Conservation (phyloP, 164 flowering plant species). For the Macadamia integrifolia region DNA sequence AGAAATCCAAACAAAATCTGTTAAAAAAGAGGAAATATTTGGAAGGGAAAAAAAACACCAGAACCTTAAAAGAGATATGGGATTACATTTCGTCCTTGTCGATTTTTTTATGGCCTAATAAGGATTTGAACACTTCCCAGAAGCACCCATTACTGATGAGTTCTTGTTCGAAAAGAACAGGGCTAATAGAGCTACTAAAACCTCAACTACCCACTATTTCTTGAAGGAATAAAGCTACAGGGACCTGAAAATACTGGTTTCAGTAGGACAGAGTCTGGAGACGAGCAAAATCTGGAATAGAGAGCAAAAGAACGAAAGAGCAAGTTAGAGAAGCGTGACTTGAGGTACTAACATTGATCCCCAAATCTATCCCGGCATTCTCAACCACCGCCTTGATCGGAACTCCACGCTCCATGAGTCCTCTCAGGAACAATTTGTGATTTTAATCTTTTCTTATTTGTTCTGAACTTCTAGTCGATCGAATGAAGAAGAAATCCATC, state of each 20-base stretch:
- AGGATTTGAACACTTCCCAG: constrained; percentile 77
- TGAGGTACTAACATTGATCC: too few relatives aligned
- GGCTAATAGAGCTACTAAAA: not conserved
- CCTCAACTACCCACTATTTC: not conserved
- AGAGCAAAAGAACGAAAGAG: not conserved
- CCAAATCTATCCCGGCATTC: too few relatives aligned
- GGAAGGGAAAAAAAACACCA: not conserved
- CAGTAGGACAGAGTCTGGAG: not conserved
- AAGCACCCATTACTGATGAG: constrained; percentile 55
- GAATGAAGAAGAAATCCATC: too few relatives aligned
- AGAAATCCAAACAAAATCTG: not conserved
- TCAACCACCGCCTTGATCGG: too few relatives aligned
- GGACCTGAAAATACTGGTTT: not conserved
- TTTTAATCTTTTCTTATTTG: too few relatives aligned
- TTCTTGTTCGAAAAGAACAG: not conserved
- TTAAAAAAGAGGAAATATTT: constrained; percentile 3
- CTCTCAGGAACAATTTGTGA: too few relatives aligned
- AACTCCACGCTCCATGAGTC: too few relatives aligned
- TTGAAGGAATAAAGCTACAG: not conserved
- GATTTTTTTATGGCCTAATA: constrained; percentile 49
- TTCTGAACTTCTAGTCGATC: too few relatives aligned
- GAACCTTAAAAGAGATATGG: not conserved
- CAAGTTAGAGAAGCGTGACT: not conserved
- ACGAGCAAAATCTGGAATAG: not conserved
- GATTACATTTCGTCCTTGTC: constrained; percentile 46